phyloP scores from a whole-genome alignment of 2,329 filamentous ascomycete species.

The Raffaelea deltoideospora region DNA sequence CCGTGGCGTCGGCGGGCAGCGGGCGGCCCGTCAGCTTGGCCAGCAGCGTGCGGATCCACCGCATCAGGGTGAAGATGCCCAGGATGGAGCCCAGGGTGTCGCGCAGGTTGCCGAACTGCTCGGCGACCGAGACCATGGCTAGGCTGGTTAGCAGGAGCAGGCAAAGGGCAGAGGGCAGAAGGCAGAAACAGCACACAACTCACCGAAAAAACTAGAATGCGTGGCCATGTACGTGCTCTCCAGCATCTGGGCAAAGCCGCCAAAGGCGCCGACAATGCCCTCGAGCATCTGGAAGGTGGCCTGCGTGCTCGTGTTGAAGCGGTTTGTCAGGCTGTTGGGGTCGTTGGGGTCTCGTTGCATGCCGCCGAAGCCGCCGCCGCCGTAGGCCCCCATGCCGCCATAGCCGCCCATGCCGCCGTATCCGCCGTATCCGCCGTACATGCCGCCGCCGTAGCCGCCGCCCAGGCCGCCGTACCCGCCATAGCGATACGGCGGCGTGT shows the following conservation, averaged over 20 bases:
- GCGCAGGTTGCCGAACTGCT: constrained; percentile 86
- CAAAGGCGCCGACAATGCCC: constrained; percentile 90
- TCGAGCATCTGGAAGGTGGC: constrained; percentile 98
- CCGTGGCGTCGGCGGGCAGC: constrained; percentile 69
- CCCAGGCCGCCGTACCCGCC: constrained; percentile 20
- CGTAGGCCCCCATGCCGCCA: constrained; percentile 24
- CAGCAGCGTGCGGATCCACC: constrained; percentile 83
- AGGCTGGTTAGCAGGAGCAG: constrained; percentile 6
- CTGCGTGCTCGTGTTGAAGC: constrained; percentile 87
- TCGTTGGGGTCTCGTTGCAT: constrained; percentile 56
- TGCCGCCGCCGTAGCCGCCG: constrained; percentile 25
- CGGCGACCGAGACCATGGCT: constrained; percentile 97
- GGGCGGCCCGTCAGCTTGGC: constrained; percentile 89
- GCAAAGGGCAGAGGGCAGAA: constrained; percentile 2
- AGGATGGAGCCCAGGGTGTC: constrained; percentile 87
- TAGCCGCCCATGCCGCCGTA: constrained; percentile 53
- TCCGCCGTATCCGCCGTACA: constrained; percentile 21
- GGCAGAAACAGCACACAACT: constrained; percentile 23
- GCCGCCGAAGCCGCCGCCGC: constrained; percentile 25
- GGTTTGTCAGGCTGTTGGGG: constrained; percentile 85
- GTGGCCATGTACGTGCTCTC: constrained; percentile 99
- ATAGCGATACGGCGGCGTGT: constrained; percentile 36
- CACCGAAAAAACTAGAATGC: constrained; percentile 96
- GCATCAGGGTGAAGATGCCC: constrained; percentile 88
- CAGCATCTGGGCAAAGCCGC: constrained; percentile 96